phyloP scores from a whole-genome alignment of 192 early-diverging fungal genomes.

The Rhizophlyctis rosea region DNA sequence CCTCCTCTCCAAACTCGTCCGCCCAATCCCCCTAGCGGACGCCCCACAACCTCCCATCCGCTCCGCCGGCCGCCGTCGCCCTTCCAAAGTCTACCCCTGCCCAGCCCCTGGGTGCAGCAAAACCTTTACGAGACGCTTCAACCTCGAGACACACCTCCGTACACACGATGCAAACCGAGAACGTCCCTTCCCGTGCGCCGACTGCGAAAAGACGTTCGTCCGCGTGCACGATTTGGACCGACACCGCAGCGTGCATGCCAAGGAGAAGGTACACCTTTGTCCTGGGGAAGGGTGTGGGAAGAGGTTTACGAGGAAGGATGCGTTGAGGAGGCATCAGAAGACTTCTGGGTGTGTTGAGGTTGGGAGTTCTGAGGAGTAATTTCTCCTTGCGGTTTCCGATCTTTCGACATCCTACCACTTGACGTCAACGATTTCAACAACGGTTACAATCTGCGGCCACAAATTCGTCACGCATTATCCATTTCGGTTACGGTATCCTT shows the following conservation, averaged over 20 bases:
- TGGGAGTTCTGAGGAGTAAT: too few species aligned
- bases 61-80: background rate
- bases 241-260: slow-evolving; percentile 63
- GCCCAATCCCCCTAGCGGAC: background rate
- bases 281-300: slow-evolving; percentile 40
- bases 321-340: slow-evolving; percentile 55
- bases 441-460: too few species aligned
- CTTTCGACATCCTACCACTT: too few species aligned
- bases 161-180: slow-evolving; percentile 68
- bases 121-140: slow-evolving; percentile 64
- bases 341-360: slow-evolving; percentile 12
- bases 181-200: slow-evolving; percentile 54
- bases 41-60: background rate
- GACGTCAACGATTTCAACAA: too few species aligned
- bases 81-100: slow-evolving; percentile 35
- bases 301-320: slow-evolving; percentile 63
- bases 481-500: too few species aligned
- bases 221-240: slow-evolving; percentile 69
- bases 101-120: slow-evolving; percentile 50
- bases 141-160: slow-evolving; percentile 62
- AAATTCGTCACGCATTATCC: too few species aligned
- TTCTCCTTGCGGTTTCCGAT: too few species aligned
- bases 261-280: slow-evolving; percentile 57
- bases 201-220: slow-evolving; percentile 58
- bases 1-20: background rate